Conservation (phyloP, 257 asterid species). For the Solanum phureja region DNA sequence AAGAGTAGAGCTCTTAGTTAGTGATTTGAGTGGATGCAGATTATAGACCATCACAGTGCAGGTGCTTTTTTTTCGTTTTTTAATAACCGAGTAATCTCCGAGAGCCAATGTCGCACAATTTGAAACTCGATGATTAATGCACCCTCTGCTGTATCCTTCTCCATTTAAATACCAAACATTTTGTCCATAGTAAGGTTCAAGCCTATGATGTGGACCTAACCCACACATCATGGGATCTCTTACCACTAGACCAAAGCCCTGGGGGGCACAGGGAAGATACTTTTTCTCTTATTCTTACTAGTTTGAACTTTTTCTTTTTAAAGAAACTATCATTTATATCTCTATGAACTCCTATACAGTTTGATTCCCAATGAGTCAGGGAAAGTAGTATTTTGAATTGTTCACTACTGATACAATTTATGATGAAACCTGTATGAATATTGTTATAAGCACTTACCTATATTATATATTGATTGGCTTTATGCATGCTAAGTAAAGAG, state of each 20-base stretch:
- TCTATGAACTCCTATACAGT: too few species aligned
- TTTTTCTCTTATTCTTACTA: neutral
- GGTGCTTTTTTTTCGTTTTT: neutral
- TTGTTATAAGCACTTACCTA: neutral
- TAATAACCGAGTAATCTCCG: neutral
- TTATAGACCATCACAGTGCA: neutral
- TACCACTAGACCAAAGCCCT: neutral
- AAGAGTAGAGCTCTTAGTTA: neutral
- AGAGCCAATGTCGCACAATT: neutral
- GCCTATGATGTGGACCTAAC: neutral
- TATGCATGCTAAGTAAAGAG: neutral
- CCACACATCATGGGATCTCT: neutral
- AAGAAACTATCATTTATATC: neutral
- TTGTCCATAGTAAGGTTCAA: neutral
- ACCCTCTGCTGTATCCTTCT: neutral
- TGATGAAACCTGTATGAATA: neutral
- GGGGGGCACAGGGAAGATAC: neutral
- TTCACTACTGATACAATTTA: neutral
- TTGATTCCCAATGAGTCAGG: neutral
- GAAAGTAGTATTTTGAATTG: neutral
- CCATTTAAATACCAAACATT: neutral
- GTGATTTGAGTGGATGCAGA: neutral
- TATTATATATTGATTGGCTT: neutral
- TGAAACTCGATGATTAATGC: neutral
- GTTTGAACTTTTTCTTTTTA: neutral